These are phyloP conservation scores for Pestalotiopsis sp. DNA, from an alignment of 2,329 filamentous ascomycete species.

Conservation along the genomic window DNA sequence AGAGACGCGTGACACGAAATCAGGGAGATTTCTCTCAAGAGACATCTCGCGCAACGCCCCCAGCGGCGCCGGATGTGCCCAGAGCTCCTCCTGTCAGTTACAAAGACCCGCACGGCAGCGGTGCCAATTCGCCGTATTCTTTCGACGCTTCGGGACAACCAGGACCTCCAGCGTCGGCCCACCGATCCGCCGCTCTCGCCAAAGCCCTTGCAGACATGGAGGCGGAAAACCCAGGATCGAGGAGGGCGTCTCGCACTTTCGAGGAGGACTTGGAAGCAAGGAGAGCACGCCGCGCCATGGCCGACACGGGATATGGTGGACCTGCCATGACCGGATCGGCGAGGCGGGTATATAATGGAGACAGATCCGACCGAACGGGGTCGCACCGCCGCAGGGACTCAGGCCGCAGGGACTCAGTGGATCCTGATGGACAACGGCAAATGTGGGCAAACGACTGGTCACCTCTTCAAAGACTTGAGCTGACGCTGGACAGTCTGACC, in stretches of 20 bases:
- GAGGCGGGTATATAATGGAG: slow-evolving; percentile 29
- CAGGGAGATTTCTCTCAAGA: slow-evolving; percentile 43
- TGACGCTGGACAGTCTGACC: slow-evolving; percentile 87
- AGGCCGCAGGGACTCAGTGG: slow-evolving; percentile 32
- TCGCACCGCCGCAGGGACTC: slow-evolving; percentile 40
- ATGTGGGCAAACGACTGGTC: slow-evolving; percentile 81
- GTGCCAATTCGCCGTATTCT: slow-evolving; percentile 31
- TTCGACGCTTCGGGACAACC: slow-evolving; percentile 32
- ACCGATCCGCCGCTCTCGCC: slow-evolving; percentile 25
- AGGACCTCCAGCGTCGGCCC: slow-evolving; percentile 29
- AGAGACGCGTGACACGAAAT: slow-evolving; percentile 43
- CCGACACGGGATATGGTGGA: slow-evolving; percentile 15
- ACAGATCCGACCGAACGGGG: slow-evolving; percentile 26
- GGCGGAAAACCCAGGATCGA: slow-evolving; percentile 36
- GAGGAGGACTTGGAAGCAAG: slow-evolving; percentile 24
- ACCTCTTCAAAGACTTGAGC: slow-evolving; percentile 90
- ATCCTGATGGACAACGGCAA: slow-evolving; percentile 47
- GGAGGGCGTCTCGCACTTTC: slow-evolving; percentile 28
- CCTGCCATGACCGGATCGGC: slow-evolving; percentile 25
- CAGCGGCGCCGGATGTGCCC: slow-evolving; percentile 63
- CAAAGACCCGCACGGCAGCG: slow-evolving; percentile 48
- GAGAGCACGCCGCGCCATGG: slow-evolving; percentile 12
- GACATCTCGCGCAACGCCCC: slow-evolving; percentile 38
- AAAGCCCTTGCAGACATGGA: slow-evolving; percentile 27
- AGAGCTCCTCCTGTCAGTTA: slow-evolving; percentile 61